phyloP scores from a whole-genome alignment of 805 yeast species.

The Scheffersomyces amazonensis region DNA sequence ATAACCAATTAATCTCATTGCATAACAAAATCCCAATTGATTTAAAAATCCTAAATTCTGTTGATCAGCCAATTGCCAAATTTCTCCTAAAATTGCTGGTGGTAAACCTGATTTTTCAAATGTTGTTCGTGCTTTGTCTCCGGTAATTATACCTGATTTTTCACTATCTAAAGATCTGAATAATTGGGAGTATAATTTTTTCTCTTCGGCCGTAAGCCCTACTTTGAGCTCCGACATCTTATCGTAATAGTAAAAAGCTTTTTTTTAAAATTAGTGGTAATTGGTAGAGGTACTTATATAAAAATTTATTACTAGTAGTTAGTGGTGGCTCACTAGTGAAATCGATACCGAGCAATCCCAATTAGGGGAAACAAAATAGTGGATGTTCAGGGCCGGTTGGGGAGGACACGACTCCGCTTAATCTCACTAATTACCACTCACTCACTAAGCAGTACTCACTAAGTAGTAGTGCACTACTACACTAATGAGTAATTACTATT shows the following conservation, averaged over 20 bases:
- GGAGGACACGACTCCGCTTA: too few species aligned
- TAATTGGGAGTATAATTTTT: conserved; percentile 65
- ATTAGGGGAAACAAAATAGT: too few species aligned
- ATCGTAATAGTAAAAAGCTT: too few species aligned
- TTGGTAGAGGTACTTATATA: too few species aligned
- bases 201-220: conserved; percentile 71
- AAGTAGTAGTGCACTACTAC: too few species aligned
- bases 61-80: conserved; percentile 95
- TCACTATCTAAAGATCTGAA: conserved; percentile 81
- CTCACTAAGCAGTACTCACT: too few species aligned
- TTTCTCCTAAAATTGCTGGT: conserved; percentile 74
- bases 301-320: conserved; percentile 16
- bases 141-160: conserved; percentile 77
- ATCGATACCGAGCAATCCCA: too few species aligned
- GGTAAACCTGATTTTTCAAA: conserved; percentile 85
- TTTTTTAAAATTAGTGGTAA: too few species aligned
- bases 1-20: conserved; percentile 86
- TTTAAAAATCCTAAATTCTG: conserved; percentile 81
- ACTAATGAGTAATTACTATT: too few species aligned
- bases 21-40: conserved; percentile 76
- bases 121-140: conserved; percentile 78
- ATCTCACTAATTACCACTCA: too few species aligned
- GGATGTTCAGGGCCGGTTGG: too few species aligned
- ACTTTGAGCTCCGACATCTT: conserved; percentile 34
- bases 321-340: conserved; percentile 7